Percentiles rank a stretch among this genome's conserved stretches.
phyloP scores from a whole-genome alignment of 495 filamentous ascomycete species.

The Parathielavia hyrcaniae region DNA sequence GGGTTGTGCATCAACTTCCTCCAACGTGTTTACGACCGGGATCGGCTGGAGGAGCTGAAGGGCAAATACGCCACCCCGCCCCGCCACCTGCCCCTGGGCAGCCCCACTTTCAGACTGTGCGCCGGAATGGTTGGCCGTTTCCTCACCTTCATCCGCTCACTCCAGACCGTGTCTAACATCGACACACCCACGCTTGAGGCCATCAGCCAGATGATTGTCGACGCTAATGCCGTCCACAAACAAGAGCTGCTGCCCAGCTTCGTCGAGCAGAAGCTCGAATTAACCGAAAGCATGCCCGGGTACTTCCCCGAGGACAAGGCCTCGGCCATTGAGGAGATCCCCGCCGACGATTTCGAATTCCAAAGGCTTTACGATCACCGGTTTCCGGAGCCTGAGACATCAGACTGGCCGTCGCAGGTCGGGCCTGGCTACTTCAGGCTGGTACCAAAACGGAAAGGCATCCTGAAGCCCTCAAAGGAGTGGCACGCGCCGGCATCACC shows the following conservation, averaged over 20 bases:
- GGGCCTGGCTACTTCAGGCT: slow-evolving; percentile 11
- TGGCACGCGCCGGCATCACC: slow-evolving; percentile 18
- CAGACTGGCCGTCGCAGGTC: background rate
- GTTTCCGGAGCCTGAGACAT: slow-evolving; percentile 17
- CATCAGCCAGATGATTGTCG: slow-evolving; percentile 33
- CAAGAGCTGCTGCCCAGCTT: slow-evolving; percentile 33
- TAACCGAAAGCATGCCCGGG: slow-evolving; percentile 15
- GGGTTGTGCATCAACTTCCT: slow-evolving; percentile 6
- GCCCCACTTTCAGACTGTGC: slow-evolving; percentile 2
- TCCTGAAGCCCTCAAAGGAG: slow-evolving; percentile 25
- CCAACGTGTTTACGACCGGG: slow-evolving; percentile 12
- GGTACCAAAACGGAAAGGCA: slow-evolving; percentile 23
- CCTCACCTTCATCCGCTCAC: slow-evolving; percentile 18
- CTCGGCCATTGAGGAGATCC: slow-evolving; percentile 22
- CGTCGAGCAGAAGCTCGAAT: slow-evolving; percentile 10
- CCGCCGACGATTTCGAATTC: slow-evolving; percentile 19
- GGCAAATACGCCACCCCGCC: slow-evolving; percentile 5
- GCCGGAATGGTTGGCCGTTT: slow-evolving; percentile 14
- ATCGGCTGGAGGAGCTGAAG: background rate
- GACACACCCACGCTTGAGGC: background rate
- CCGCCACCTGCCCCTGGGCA: slow-evolving; percentile 4
- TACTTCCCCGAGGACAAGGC: slow-evolving; percentile 16
- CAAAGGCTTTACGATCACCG: slow-evolving; percentile 18
- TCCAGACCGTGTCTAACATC: slow-evolving; percentile 7
- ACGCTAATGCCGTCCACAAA: slow-evolving; percentile 36